Evolutionary conservation across 805 yeast genomes (phyloP).

Genomic region (Wickerhamomyces ciferrii): DNA sequence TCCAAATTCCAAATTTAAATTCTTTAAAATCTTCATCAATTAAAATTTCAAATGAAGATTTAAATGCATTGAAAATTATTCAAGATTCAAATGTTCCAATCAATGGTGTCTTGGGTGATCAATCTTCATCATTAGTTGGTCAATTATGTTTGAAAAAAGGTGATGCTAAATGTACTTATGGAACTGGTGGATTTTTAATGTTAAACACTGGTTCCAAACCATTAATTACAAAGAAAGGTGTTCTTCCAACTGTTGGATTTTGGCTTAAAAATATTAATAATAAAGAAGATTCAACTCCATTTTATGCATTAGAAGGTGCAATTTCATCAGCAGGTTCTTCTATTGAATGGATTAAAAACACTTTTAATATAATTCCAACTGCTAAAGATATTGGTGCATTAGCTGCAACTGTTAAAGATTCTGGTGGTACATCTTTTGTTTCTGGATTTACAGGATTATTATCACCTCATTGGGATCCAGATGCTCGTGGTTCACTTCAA

Average conservation of each 20-base stretch:
- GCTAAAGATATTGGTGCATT: constrained; percentile 89
- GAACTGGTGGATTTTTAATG: constrained; percentile 90
- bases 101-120: constrained; percentile 92
- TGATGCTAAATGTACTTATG: constrained; percentile 91
- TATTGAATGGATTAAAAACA: constrained; percentile 91
- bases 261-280: constrained; percentile 70
- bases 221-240: constrained; percentile 70
- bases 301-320: constrained; percentile 90
- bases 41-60: constrained; percentile 5
- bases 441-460: constrained; percentile 93
- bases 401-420: constrained; percentile 72
- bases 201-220: constrained; percentile 80
- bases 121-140: constrained; percentile 89
- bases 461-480: constrained; percentile 95
- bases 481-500: constrained; percentile 86
- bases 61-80: constrained; percentile 36
- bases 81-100: constrained; percentile 67
- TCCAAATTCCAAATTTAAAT: constrained; percentile 54
- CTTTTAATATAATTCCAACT: constrained; percentile 72
- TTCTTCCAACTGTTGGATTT: constrained; percentile 84
- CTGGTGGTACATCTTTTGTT: constrained; percentile 91
- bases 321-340: constrained; percentile 95
- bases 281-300: constrained; percentile 49
- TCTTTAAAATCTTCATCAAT: constrained; percentile 45
- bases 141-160: constrained; percentile 83